Evolutionary conservation across 768 basidiomycete genomes (phyloP), one percentile per base, ranked within the genome.

Genomic region (Suillus occidentalis): DNA sequence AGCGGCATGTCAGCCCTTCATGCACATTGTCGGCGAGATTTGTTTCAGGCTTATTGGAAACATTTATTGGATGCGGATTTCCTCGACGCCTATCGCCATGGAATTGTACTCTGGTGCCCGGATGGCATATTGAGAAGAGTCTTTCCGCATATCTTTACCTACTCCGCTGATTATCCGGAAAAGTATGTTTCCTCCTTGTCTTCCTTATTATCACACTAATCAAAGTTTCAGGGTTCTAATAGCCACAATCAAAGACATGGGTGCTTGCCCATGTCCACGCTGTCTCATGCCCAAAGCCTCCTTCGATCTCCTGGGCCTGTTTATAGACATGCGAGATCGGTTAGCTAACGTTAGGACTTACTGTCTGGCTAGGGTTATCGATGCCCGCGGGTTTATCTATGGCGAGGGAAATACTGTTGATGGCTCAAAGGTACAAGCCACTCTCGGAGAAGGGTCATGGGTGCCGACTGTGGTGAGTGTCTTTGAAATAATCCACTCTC

Each of bases 261-360:
- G 69, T 5, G 4, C 45, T 0, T 74, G 67, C 55, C 73, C 71
- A 1, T 75, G 73, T 53, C 73, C 70, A 4, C 64, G 56, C 1
- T 75, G 74, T 43, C 56, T 67, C 10, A 57, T 71, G 4, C 3
- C 43, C 2, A 67, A 67, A n/a, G 36, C 28, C 18, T 53, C 63
- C 16, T 62, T 72, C 12, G n/a, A 36, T 6, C n/a, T 57, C 28
- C 53, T 72, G 1, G 72, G 72, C 1, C 64, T 62, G 6, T 34
- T 25, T 10, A 34, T n/a, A 7, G 34, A 63, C 10, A 43, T 49
- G 13, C 63, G 59, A 7, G 20, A 28, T 18, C 58, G 70, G 22
- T 22, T 31, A 31, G 7, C 16, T 10, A 18, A 6, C 6, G 13
- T 56, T 3, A 16, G 47, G 28, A 36, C 1, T 1, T 70, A 62